Evolutionary conservation across 805 yeast genomes (phyloP), one percentile per base, ranked within the genome.

Genomic region (Lipomyces starkeyi): DNA sequence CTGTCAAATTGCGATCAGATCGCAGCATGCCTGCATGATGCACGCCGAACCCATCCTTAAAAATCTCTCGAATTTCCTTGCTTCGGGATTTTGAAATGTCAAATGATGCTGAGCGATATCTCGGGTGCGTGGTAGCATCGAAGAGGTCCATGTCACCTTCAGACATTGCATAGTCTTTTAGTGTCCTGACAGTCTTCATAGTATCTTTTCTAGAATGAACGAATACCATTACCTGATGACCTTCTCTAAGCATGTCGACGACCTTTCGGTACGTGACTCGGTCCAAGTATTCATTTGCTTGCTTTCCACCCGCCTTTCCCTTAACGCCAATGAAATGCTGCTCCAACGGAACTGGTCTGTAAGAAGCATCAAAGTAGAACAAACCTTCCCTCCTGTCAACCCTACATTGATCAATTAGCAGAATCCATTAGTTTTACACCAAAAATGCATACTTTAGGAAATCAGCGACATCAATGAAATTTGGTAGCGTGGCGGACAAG

Each of bases 21-120:
- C 99, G 83, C 34, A 92, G 81, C 96, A 95, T 89, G 74, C 99
- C 99, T 0, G 99, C 99, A 80, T 95, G 98, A 78, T 95, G 99
- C 2, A 91, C 85, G 61, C 98, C 98, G 78, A 94, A 89, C 0
- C 99, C 99, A 65, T 82, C 80, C 61, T 82, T 86, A 74, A 91
- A 91, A 13, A 95, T 80, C 74, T 95, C 98, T 63, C 88, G 83
- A 76, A 93, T 78, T 73, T 94, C 98, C 71, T 85, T 89, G 75
- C 87, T 91, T 73, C 89, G 86, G 74, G 88, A 90, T 52, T 75
- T 83, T 1, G 86, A 80, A 81, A 92, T 84, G 67, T 94, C 98
- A 68, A 89, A 82, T 35, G 81, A 81, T 73, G 81, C 88, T 65
- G 79, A 17, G 40, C 73, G 60, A 59, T 63, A 11, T 77, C 82